phyloP scores from a whole-genome alignment of 2,329 filamentous ascomycete genomes.

The Botrytis squamosa region DNA sequence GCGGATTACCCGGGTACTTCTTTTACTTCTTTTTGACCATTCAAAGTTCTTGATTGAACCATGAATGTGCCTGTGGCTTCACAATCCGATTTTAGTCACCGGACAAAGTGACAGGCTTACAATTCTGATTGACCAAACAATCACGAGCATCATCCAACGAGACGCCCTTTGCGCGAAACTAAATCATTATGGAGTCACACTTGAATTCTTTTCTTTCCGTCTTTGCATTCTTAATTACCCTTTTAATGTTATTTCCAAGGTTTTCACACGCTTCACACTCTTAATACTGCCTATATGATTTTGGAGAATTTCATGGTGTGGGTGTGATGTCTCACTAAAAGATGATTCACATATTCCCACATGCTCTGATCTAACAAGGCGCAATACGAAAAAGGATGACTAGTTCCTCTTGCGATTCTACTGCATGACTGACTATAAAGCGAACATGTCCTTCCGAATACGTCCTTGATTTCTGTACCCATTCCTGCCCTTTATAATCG shows the following conservation, averaged over 20 bases:
- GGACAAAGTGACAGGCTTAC: constrained; percentile 7
- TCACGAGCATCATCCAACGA: constrained; percentile 19
- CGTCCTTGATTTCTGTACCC: constrained; percentile 24
- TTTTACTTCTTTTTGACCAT: constrained; percentile 7
- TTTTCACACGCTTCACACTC: neutral
- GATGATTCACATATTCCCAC: constrained; percentile 33
- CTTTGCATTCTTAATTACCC: constrained; percentile 41
- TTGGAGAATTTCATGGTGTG: constrained; percentile 15
- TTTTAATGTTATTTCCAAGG: neutral
- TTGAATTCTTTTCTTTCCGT: constrained; percentile 38
- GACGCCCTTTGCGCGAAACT: constrained; percentile 13
- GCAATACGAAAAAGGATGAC: constrained; percentile 28
- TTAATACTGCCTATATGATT: constrained; percentile 21
- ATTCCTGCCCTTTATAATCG: constrained; percentile 11
- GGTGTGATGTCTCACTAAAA: constrained; percentile 29
- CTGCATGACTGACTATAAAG: constrained; percentile 35
- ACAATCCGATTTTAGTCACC: constrained; percentile 1
- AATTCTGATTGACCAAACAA: constrained; percentile 18
- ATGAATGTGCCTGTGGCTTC: constrained; percentile 16
- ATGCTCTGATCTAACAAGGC: constrained; percentile 30
- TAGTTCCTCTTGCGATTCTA: constrained; percentile 27
- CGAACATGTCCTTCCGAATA: constrained; percentile 22
- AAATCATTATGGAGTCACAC: constrained; percentile 23
- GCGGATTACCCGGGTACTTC: neutral
- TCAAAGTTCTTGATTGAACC: neutral